Evolutionary conservation across 371 early-diverging fungal genomes (phyloP), one percentile per base, ranked within the genome.

Genomic region (Globomyces sp.): DNA sequence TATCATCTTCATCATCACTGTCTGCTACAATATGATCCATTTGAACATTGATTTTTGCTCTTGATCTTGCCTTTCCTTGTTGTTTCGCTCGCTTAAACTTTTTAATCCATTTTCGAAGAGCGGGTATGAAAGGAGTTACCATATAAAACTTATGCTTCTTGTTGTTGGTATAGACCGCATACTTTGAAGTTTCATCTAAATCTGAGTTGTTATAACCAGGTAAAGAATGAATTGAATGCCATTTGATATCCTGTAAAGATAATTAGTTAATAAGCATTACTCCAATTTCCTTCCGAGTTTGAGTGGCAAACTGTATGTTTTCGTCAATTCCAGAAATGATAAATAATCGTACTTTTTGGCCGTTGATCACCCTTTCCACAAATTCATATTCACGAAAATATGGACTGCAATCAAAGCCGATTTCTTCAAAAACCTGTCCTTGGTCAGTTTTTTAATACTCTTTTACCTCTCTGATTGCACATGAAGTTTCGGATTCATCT

Each of bases 281-380:
- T 48, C 80, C 91, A 69, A 99, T 99, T 74, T 99, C 99, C 74
- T 98, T 97, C 71, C 97, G 82, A 2, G 96, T 95, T 68, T 88
- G 87, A 9, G 99, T 91, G 46, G 81, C 73, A 76, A 99, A 99
- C 45, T 79, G 67, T 0, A 93, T 91, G 64, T 80, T 76, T 77
- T 95, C 95, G 39, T 92, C 80, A 2, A 99, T 93, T 64, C 96
- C 95, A 63, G 90, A 79, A 57, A 94, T 86, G 65, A 96, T 88
- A 70, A 94, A 99, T 66, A 99, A 76, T 57, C 95, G 87, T 57
- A 96, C 90, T 58, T 89, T 79, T 75, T 98, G 95, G 67, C 93
- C 93, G 40, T 74, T 87, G 77, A 95, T 87, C 13, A 87, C 89
- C 37, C 88, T 69, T 76, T 96, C 94, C 36, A 93, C 80, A 68